These are phyloP conservation scores for Fraxinus latifolia DNA, from an alignment of 305 asterid species.

Conservation along the genomic window DNA sequence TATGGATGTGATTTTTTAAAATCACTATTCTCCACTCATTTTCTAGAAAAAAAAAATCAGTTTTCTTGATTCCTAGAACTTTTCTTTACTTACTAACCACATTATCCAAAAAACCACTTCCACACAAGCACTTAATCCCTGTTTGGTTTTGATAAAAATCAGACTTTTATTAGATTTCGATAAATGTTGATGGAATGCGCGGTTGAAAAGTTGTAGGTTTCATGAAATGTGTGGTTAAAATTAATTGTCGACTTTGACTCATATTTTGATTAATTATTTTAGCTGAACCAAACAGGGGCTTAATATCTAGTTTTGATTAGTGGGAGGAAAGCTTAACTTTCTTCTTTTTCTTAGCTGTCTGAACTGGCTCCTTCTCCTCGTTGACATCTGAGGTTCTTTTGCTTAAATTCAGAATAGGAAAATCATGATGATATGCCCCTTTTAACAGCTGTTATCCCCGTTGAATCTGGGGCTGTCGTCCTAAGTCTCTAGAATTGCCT, in stretches of 20 bases:
- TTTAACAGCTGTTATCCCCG: background rate
- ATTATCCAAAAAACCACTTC: background rate
- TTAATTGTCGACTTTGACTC: background rate
- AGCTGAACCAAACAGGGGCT: background rate
- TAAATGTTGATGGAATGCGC: background rate
- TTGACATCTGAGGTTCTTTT: background rate
- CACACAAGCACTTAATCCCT: background rate
- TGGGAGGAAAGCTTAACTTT: background rate
- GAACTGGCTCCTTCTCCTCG: background rate
- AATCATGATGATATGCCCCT: background rate
- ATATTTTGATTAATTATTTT: background rate
- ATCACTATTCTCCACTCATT: background rate
- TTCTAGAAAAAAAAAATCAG: background rate
- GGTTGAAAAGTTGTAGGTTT: background rate
- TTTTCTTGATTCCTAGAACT: background rate
- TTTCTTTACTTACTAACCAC: background rate
- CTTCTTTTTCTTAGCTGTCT: constrained; percentile 7
- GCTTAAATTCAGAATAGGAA: background rate
- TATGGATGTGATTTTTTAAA: background rate
- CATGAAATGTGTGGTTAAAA: background rate
- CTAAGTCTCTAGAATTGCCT: background rate
- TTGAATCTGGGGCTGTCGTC: background rate
- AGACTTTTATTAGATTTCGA: background rate
- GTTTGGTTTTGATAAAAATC: background rate
- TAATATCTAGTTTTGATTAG: background rate